phyloP scores from a whole-genome alignment of 306 rosid species.

The Vigna radiata region DNA sequence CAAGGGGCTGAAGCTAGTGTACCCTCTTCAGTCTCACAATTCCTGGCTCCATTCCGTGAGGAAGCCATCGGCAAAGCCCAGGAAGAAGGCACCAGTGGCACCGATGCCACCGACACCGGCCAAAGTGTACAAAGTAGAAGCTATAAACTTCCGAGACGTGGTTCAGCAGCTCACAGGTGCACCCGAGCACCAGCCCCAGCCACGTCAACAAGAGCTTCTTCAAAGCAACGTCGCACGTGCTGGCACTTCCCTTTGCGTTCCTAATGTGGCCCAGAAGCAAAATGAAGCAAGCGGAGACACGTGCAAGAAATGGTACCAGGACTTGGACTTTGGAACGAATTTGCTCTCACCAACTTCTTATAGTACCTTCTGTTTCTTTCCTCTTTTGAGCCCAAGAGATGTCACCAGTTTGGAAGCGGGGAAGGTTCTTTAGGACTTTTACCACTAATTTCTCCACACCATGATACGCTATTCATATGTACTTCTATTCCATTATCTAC shows the following conservation, averaged over 20 bases:
- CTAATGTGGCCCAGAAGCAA: not conserved
- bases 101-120: slow-evolving; percentile 68
- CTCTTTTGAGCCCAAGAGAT: slow-evolving; percentile 59
- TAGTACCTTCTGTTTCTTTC: slow-evolving; percentile 52
- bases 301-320: slow-evolving; percentile 44
- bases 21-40: slow-evolving; percentile 30
- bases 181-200: slow-evolving; percentile 48
- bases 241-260: slow-evolving; percentile 11
- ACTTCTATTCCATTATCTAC: not conserved
- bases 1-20: slow-evolving; percentile 23
- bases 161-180: slow-evolving; percentile 85
- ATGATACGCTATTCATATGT: not conserved
- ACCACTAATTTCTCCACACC: not conserved
- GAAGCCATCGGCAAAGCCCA: slow-evolving; percentile 55
- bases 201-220: slow-evolving; percentile 18
- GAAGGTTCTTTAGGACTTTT: slow-evolving; percentile 36
- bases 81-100: slow-evolving; percentile 70
- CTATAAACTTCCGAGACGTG: slow-evolving; percentile 71
- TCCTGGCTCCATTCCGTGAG: slow-evolving; percentile 60
- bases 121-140: slow-evolving; percentile 74
- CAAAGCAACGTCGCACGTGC: slow-evolving; percentile 44
- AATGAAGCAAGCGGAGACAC: not conserved
- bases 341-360: slow-evolving; percentile 55
- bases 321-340: slow-evolving; percentile 43
- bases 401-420: slow-evolving; percentile 45